A percentile compares a stretch with the other conserved stretches of the same genome.
phyloP scores from a whole-genome alignment of 768 basidiomycete genomes.

The Boletus pseudopeckii region DNA sequence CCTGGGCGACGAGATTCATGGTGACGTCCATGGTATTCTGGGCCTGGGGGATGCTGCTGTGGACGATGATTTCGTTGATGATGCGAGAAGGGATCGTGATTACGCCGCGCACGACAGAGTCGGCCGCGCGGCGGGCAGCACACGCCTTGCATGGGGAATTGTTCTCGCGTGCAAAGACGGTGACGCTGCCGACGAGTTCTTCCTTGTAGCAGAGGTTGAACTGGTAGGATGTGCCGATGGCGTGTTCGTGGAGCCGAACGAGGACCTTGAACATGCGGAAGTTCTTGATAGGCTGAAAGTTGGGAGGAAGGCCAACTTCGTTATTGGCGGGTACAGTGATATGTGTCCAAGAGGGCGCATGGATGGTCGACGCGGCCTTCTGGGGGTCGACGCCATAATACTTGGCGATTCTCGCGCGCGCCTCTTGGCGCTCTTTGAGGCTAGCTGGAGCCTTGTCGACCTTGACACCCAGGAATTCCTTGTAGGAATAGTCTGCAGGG shows the following conservation, averaged over 20 bases:
- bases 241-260: slow-evolving; percentile 25
- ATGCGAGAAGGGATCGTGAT: slow-evolving; percentile 22
- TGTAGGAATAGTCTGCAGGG: slow-evolving; percentile 27
- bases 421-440: slow-evolving; percentile 15
- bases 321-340: slow-evolving; percentile 10
- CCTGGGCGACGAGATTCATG: slow-evolving; percentile 9
- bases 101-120: slow-evolving; percentile 22
- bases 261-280: slow-evolving; percentile 28
- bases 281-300: slow-evolving; percentile 14
- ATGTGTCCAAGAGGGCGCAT: slow-evolving; percentile 15
- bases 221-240: slow-evolving; percentile 22
- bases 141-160: slow-evolving; percentile 27
- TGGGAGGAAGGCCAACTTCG: slow-evolving; percentile 9
- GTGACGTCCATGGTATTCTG: slow-evolving; percentile 13
- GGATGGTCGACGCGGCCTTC: neutral
- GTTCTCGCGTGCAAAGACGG: slow-evolving; percentile 25
- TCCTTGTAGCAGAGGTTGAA: slow-evolving; percentile 20
- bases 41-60: neutral
- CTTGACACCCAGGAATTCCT: slow-evolving; percentile 24
- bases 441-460: slow-evolving; percentile 19
- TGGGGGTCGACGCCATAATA: slow-evolving; percentile 26
- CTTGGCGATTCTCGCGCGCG: slow-evolving; percentile 20
- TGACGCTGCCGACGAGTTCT: slow-evolving; percentile 18
- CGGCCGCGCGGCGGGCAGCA: slow-evolving; percentile 13
- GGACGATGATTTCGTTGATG: slow-evolving; percentile 21